These are phyloP conservation scores for Rhizomucor pusillus DNA, from an alignment of 371 early-diverging fungal genomes.

Conservation along the genomic window DNA sequence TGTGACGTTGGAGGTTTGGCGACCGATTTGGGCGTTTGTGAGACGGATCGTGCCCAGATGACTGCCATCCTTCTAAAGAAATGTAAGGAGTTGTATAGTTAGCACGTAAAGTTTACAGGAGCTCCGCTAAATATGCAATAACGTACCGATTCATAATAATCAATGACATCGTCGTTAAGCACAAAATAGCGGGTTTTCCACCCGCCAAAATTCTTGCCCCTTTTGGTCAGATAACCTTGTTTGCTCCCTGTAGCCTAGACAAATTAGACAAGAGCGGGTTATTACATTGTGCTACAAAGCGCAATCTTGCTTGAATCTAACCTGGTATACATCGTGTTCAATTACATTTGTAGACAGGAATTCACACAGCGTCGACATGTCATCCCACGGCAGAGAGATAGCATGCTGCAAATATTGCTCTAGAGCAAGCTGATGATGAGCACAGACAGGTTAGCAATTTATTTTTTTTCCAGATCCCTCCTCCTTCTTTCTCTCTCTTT, in stretches of 20 bases:
- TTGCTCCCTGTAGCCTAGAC: slow-evolving; percentile 11
- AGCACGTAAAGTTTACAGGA: not conserved
- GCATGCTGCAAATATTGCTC: slow-evolving; percentile 77
- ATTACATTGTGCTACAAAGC: slow-evolving; percentile 6
- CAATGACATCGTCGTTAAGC: slow-evolving; percentile 54
- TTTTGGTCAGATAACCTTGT: slow-evolving; percentile 85
- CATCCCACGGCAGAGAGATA: slow-evolving; percentile 56
- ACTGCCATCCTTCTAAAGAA: slow-evolving; percentile 60
- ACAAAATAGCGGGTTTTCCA: slow-evolving; percentile 84
- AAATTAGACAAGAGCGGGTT: slow-evolving; percentile 1
- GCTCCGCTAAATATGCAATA: not conserved
- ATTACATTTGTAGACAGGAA: slow-evolving; percentile 74
- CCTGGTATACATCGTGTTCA: slow-evolving; percentile 30
- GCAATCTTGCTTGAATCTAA: slow-evolving; percentile 7
- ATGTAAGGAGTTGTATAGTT: too few relatives aligned
- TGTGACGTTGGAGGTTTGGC: slow-evolving; percentile 36
- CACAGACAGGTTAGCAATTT: too few relatives aligned
- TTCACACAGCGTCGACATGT: slow-evolving; percentile 67
- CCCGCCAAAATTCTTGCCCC: slow-evolving; percentile 86
- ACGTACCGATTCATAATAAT: slow-evolving; percentile 71
- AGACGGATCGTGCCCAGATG: slow-evolving; percentile 53
- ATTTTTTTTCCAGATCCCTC: not conserved
- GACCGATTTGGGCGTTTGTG: slow-evolving; percentile 44
- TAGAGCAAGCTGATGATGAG: slow-evolving; percentile 48
- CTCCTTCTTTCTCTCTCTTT: not conserved